A percentile compares a stretch with the other conserved stretches of the same genome.
Conservation (phyloP, 495 filamentous ascomycete species). For the Penicillium riverlandense region DNA sequence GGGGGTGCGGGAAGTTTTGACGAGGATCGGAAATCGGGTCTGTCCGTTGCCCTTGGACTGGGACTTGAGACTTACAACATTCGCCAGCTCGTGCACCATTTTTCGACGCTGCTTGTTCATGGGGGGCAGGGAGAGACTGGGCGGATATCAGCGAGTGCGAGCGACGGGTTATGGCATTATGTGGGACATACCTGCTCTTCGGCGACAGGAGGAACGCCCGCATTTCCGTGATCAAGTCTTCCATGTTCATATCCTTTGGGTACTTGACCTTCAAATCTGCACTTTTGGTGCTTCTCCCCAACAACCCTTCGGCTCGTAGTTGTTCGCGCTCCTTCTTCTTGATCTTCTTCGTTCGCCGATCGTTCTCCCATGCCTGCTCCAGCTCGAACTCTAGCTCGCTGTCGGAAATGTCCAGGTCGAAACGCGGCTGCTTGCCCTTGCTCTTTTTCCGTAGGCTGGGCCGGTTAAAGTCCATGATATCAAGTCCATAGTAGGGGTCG, state of each 20-base stretch:
- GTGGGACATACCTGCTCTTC: conserved; percentile 50
- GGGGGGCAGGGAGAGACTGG: conserved; percentile 70
- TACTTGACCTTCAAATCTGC: conserved; percentile 68
- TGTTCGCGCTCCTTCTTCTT: conserved; percentile 76
- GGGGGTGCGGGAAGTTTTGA: conserved; percentile 60
- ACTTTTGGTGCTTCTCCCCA: conserved; percentile 58
- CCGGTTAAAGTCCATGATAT: conserved; percentile 77
- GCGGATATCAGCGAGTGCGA: conserved; percentile 3
- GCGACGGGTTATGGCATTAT: background rate
- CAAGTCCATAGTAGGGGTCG: conserved; percentile 65
- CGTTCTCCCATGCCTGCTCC: conserved; percentile 59
- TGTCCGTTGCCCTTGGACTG: conserved; percentile 70
- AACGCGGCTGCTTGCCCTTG: conserved; percentile 45
- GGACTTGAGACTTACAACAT: conserved; percentile 66
- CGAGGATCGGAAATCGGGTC: conserved; percentile 69
- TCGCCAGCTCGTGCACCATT: conserved; percentile 67
- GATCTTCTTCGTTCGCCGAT: conserved; percentile 71
- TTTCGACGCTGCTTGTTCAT: conserved; percentile 75
- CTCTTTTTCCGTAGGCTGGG: conserved; percentile 47
- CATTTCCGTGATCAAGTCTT: conserved; percentile 67
- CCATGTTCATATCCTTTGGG: conserved; percentile 57
- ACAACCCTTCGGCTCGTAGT: conserved; percentile 67
- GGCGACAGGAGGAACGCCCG: conserved; percentile 58
- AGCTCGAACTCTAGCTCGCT: conserved; percentile 63
- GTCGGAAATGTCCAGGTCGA: conserved; percentile 58